These are phyloP conservation scores for Phytophthora quininea DNA, from an alignment of 352 stramenopile species.

Conservation along the genomic window DNA sequence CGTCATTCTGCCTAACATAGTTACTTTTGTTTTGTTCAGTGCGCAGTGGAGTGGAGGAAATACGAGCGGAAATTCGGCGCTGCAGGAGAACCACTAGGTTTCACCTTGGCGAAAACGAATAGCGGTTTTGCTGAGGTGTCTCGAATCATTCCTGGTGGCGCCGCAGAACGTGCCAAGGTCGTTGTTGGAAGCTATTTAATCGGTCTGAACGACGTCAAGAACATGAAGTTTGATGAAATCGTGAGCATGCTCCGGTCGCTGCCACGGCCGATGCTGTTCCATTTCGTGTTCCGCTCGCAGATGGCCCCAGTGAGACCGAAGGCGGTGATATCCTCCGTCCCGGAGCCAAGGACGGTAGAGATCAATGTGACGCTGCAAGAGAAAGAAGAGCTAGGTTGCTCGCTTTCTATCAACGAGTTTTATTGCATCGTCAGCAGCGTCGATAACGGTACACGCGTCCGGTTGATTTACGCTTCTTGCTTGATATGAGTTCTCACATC, in stretches of 20 bases:
- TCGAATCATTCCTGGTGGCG: slow-evolving; percentile 58
- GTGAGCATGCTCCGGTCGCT: slow-evolving; percentile 60
- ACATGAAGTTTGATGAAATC: slow-evolving; percentile 74
- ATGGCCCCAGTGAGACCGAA: slow-evolving; percentile 23
- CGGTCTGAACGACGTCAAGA: slow-evolving; percentile 62
- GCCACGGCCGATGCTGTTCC: slow-evolving; percentile 65
- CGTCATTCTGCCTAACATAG: not conserved
- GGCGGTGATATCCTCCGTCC: slow-evolving; percentile 58
- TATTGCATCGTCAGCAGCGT: slow-evolving; percentile 68
- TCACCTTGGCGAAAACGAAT: slow-evolving; percentile 74
- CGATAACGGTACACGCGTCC: slow-evolving; percentile 41
- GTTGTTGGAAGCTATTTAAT: slow-evolving; percentile 80
- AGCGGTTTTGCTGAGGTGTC: slow-evolving; percentile 77
- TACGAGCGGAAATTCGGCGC: slow-evolving; percentile 65
- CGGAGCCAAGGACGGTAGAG: slow-evolving; percentile 64
- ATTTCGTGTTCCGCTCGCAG: slow-evolving; percentile 61
- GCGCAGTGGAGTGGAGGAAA: slow-evolving; percentile 54
- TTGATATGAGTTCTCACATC: not conserved
- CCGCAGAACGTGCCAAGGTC: slow-evolving; percentile 64
- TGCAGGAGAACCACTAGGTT: slow-evolving; percentile 52
- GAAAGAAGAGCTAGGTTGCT: slow-evolving; percentile 64
- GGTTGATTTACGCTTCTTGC: not conserved
- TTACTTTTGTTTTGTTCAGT: slow-evolving; percentile 19
- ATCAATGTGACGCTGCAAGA: slow-evolving; percentile 64
- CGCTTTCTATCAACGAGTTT: slow-evolving; percentile 52